Evolutionary conservation across 805 yeast genomes (phyloP), one percentile per base, ranked within the genome.

Genomic region (Helenozyma rhizophorensis): DNA sequence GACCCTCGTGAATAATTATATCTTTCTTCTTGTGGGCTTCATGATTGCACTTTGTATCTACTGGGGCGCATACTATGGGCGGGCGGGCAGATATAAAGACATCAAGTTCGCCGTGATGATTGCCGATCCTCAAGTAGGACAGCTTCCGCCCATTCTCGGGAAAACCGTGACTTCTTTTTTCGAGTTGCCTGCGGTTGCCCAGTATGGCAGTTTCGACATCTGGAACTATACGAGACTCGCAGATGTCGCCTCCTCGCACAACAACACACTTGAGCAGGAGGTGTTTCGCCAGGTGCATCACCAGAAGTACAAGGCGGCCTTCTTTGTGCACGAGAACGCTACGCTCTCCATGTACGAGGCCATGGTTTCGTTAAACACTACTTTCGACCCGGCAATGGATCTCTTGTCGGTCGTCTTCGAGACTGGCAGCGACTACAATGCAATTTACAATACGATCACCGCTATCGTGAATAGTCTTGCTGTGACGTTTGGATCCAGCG

Each of bases 351-450:
- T 56, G 51, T 39, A 32, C 32, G 33, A 37, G 30, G 56, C 54
- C 8, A 43, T 58, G 25, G 25, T 18, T 8, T 14, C 40, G 2
- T 45, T 42, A 2, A 36, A 47, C 16, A 9, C 44, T 13, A 16
- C 32, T 1, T 52, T 53, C 29, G 30, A 43, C n/a, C 51, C 56
- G 1, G 36, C 48, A 3, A 30, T 41, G 2, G 40, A 48, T 4
- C 39, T 57, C 17, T 32, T 60, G 27, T 50, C 57, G 19, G 53
- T 45, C 8, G 48, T 50, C 22, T 60, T 48, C 30, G 63, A 59
- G 35, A 55, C 64, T 1, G 65, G 63, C 6, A 43, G 60, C 13
- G 61, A 60, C 39, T 60, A 48, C 37, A 57, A 59, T 39, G 59
- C 60, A 8, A 48, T 59, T 22, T 28, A 40, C 26, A 53, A 50